Evolutionary conservation across 306 rosid genomes (phyloP), one percentile per base, ranked within the genome.

Genomic region (Acacia crassicarpa): DNA sequence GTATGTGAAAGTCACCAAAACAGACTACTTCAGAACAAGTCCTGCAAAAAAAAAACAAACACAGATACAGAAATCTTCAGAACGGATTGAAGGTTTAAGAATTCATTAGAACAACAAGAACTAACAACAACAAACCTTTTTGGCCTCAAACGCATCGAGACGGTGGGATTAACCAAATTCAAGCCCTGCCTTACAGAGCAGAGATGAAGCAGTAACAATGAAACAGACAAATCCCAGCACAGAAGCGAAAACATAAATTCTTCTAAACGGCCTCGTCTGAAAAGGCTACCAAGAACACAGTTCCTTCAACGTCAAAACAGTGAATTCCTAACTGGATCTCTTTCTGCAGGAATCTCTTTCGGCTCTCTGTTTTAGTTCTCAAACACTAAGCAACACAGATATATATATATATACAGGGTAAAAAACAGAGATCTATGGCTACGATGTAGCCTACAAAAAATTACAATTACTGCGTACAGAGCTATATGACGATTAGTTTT

Each of bases 81-180:
- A 49, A 63, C 1, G 5, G 13, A 4, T 16, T 0, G 49, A 25
- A 70, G 65, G 45, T 16, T 45, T 32, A 62, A 43, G 12, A 8
- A 30, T 4, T 14, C 2, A 4, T 12, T 6, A 1, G 25, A 32
- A 49, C 3, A 8, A 11, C 22, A 0, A 32, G 20, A 19, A 0
- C 40, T 3, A 23, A 67, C 73, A 23, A 32, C 8, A 23, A 41
- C 74, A 2, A 22, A 91, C 98, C 98, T 89, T 85, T 84, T 89
- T 40, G 90, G 89, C 75, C 93, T 92, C 91, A 92, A 91, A 91
- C 93, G 92, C 99, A 95, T 95, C 90, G 98, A 95, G 90, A 82
- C 87, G 35, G 72, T 4, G 40, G 67, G 79, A 44, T 75, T 67
- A 83, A 87, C 77, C 48, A 43, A 83, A 85, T 61, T 87, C 46